phyloP scores from a whole-genome alignment of 192 early-diverging fungal species.

The Podila minutissima region DNA sequence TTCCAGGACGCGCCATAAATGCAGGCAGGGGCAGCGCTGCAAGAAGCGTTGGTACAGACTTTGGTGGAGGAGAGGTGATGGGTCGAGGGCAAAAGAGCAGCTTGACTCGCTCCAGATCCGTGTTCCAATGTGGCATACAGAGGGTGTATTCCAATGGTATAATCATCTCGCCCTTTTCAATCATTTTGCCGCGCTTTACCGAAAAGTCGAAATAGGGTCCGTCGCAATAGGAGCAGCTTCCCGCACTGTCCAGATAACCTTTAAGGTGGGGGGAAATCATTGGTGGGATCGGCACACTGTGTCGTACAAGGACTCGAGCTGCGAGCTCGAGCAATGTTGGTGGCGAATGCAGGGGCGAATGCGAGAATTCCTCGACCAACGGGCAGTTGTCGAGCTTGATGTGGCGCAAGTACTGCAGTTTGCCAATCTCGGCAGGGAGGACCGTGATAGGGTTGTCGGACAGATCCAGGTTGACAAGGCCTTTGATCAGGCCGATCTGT shows the following conservation, averaged over 20 bases:
- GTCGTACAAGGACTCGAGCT: constrained; percentile 77
- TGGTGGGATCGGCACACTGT: constrained; percentile 65
- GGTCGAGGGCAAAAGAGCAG: constrained; percentile 71
- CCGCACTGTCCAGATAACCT: constrained; percentile 67
- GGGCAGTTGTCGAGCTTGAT: constrained; percentile 65
- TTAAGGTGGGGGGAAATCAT: constrained; percentile 64
- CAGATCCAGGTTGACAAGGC: constrained; percentile 73
- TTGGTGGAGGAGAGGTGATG: constrained; percentile 60
- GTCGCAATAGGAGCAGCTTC: constrained; percentile 76
- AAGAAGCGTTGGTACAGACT: not conserved
- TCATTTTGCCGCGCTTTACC: constrained; percentile 66
- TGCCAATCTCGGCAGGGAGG: constrained; percentile 77
- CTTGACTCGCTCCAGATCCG: constrained; percentile 72
- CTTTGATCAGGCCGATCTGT: constrained; percentile 69
- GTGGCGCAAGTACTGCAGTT: constrained; percentile 75
- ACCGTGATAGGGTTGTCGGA: constrained; percentile 69
- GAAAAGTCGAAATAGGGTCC: constrained; percentile 81
- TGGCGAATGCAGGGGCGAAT: constrained; percentile 53
- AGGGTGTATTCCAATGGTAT: constrained; percentile 77
- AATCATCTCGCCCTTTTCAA: constrained; percentile 65
- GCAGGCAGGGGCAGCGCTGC: not conserved
- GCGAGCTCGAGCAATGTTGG: constrained; percentile 82
- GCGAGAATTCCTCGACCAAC: constrained; percentile 55
- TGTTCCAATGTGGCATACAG: constrained; percentile 81
- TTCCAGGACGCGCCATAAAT: not conserved